Evolutionary conservation across 202 grass and related monocot species (phyloP), one percentile per base, ranked within the genome.

Genomic region (Cymbopogon flexuosus): DNA sequence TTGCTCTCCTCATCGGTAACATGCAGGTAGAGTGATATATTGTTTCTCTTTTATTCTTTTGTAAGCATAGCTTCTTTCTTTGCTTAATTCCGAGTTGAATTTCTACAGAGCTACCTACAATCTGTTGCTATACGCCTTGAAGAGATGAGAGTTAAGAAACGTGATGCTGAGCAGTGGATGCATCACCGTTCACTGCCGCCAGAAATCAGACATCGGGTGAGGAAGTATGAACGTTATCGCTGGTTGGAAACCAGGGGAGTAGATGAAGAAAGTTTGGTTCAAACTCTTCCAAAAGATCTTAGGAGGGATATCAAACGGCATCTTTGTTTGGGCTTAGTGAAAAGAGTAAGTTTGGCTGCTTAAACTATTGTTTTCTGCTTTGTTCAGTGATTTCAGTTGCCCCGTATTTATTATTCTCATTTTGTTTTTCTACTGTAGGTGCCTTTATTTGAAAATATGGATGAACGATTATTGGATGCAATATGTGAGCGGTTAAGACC

Each of bases 111-210:
- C 34, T 93, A 96, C 78, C 88, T 96, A 31, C 93, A 96, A 88
- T 96, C 93, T 61, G 70, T 96, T 40, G 79, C 90, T n/a, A 88
- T 96, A 83, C 83, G 90, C 29, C 84, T 96, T 40, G 93, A 96
- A 86, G 93, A 96, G 70, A 96, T 92, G 90, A 88, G 93, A 90
- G 93, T 92, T 75, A 88, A 92, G 83, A 96, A 92, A 43, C 88
- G 85, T 39, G 93, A 96, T 69, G 83, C 93, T 74, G 93, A 96
- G 72, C 88, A 90, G 83, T 96, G 93, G 93, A 96, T 96, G 93
- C 93, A 91, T 81, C 93, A 96, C 42, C 88, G 88, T 30, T 79
- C 91, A 12, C 65, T 96, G 51, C 93, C 93, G 33, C 49, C 83
- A 1, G 21, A 81, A 9, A 91, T 96, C 18, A 93, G 81, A 90